Percentiles rank a stretch among this genome's conserved stretches.
Conservation (phyloP, 768 basidiomycete species). For the Tephrocybe rancida region DNA sequence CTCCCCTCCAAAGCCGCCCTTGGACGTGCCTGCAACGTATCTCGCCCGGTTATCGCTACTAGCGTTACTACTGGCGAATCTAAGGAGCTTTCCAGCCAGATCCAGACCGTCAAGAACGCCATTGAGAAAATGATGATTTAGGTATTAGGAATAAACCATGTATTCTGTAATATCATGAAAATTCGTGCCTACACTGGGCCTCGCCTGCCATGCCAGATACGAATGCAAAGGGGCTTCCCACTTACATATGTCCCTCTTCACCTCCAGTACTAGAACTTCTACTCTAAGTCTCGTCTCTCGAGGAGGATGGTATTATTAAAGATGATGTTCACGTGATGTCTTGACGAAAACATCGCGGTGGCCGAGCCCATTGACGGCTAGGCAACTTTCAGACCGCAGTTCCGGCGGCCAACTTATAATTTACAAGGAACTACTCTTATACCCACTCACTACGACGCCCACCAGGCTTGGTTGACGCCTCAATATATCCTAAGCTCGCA, state of each 20-base stretch:
- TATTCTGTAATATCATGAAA: background rate
- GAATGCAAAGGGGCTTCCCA: too few species aligned
- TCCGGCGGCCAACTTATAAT: background rate
- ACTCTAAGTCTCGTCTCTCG: too few species aligned
- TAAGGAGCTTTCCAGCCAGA: conserved; percentile 87
- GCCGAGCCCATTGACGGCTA: background rate
- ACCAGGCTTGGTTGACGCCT: conserved; percentile 6
- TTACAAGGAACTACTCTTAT: conserved; percentile 1
- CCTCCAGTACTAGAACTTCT: too few species aligned
- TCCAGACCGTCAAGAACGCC: conserved; percentile 79
- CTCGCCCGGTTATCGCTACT: conserved; percentile 92
- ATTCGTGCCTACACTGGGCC: too few species aligned
- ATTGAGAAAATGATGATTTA: conserved; percentile 71
- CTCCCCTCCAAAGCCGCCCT: conserved; percentile 94
- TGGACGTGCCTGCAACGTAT: conserved; percentile 94
- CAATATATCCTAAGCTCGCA: conserved; percentile 3
- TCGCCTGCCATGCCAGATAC: too few species aligned
- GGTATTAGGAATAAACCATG: conserved; percentile 2
- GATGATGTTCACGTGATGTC: background rate
- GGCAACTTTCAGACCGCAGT: too few species aligned
- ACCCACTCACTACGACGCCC: background rate
- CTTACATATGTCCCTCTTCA: too few species aligned
- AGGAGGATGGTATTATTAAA: too few species aligned
- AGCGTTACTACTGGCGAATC: conserved; percentile 97
- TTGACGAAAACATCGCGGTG: background rate